phyloP scores from a whole-genome alignment of 1,284 basidiomycete genomes.

The Apiotrichum montevideense region DNA sequence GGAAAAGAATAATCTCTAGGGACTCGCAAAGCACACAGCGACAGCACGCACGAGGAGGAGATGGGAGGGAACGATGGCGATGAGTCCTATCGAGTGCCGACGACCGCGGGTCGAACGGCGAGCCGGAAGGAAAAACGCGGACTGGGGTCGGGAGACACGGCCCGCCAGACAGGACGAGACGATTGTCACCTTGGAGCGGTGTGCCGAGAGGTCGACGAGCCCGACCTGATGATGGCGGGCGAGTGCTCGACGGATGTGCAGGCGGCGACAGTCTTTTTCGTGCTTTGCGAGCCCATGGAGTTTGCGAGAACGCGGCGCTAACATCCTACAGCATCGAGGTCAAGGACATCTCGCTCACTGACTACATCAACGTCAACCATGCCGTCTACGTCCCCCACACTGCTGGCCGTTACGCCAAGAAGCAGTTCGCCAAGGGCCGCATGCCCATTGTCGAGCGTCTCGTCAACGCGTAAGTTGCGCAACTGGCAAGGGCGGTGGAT shows the following conservation, averaged over 20 bases:
- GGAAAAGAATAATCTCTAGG: not conserved
- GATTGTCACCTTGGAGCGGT: too few species aligned
- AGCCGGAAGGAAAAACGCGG: too few species aligned
- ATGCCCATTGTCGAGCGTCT: constrained; percentile 99
- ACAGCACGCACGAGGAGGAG: not conserved
- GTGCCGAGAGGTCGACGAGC: too few species aligned
- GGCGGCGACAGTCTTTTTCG: too few species aligned
- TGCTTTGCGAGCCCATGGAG: not conserved
- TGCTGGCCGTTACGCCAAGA: constrained; percentile 97
- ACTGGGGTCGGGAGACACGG: too few species aligned
- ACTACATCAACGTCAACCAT: constrained; percentile 99
- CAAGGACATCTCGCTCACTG: constrained; percentile 96
- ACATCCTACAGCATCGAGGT: constrained; percentile 73
- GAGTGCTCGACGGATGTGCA: too few species aligned
- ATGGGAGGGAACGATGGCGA: not conserved
- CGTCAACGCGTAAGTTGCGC: constrained; percentile 76
- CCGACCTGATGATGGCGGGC: not conserved
- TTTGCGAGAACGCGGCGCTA: constrained; percentile 2
- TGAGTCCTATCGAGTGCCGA: not conserved
- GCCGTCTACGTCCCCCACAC: constrained; percentile 98
- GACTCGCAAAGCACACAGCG: not conserved
- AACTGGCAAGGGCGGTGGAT: not conserved
- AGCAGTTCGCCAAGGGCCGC: constrained; percentile 99
- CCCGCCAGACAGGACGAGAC: too few species aligned
- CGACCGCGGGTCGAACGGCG: not conserved